Evolutionary conservation across 176 grass and related monocot species (phyloP).

Genomic region (Eleusine indica): DNA sequence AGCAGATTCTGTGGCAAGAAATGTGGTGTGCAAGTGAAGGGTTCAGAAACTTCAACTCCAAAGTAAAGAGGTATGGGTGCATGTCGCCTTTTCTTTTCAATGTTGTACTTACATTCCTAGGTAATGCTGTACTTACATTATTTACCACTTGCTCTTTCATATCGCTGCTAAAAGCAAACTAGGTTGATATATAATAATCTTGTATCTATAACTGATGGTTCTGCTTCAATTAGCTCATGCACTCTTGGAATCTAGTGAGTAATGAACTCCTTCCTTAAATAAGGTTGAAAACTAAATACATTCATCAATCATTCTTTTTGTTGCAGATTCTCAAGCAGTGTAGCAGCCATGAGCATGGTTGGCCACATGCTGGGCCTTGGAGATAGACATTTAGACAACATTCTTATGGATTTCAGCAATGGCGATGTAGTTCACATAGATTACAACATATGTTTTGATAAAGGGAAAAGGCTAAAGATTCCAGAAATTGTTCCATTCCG

Average conservation of each 20-base stretch:
- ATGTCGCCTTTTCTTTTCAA: slow-evolving; percentile 33
- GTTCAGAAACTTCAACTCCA: slow-evolving; percentile 86
- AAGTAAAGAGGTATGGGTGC: slow-evolving; percentile 79
- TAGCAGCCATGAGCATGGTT: slow-evolving; percentile 96
- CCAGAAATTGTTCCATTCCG: slow-evolving; percentile 99
- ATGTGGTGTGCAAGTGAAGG: slow-evolving; percentile 98
- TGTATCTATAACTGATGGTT: slow-evolving; percentile 20
- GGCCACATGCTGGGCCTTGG: slow-evolving; percentile 93
- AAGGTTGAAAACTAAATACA: not conserved
- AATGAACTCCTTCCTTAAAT: not conserved
- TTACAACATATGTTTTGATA: slow-evolving; percentile 99
- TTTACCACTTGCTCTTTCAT: slow-evolving; percentile 26
- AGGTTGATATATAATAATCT: not conserved
- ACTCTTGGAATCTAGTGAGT: slow-evolving; percentile 29
- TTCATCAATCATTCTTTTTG: slow-evolving; percentile 35
- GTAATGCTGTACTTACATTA: slow-evolving; percentile 19
- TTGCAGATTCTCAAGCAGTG: slow-evolving; percentile 88
- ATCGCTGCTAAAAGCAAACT: not conserved
- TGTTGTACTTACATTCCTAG: not conserved
- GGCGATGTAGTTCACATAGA: slow-evolving; percentile 97
- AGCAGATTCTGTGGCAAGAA: slow-evolving; percentile 90
- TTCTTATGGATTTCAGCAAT: slow-evolving; percentile 90
- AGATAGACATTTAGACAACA: slow-evolving; percentile 97
- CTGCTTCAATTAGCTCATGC: slow-evolving; percentile 22
- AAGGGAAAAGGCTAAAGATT: slow-evolving; percentile 95